Conservation (phyloP, 441 rosid species). For the Hura crepitans region DNA sequence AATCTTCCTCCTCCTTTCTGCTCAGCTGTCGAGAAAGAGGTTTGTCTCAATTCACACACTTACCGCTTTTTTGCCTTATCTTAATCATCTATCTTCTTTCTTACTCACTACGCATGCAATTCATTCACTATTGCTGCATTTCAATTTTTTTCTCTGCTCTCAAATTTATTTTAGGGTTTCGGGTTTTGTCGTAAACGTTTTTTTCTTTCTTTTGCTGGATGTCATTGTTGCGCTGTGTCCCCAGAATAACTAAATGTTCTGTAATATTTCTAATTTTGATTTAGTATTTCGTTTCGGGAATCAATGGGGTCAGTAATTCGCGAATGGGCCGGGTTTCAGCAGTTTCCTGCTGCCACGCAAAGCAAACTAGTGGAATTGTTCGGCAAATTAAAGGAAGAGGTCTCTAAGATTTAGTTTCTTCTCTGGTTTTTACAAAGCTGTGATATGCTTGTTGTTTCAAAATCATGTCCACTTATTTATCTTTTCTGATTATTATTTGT, state of each 20-base stretch:
- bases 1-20: neutral
- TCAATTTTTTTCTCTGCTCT: neutral
- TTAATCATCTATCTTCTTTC: neutral
- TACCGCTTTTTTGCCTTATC: too few relatives aligned
- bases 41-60: neutral
- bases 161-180: conserved; percentile 23
- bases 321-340: conserved; percentile 88
- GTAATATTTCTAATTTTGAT: neutral
- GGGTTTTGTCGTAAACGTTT: conserved; percentile 14
- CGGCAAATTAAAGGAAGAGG: conserved; percentile 79
- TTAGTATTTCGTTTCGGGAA: conserved; percentile 14
- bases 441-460: neutral
- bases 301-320: conserved; percentile 56
- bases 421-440: neutral
- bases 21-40: neutral
- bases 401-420: conserved; percentile 3
- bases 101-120: neutral
- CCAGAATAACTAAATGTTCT: neutral
- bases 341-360: conserved; percentile 82
- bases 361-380: conserved; percentile 66
- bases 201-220: neutral
- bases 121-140: neutral
- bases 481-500: neutral
- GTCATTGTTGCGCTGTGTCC: neutral
- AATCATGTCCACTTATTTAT: neutral